Evolutionary conservation across 1,139 yeast species (phyloP).

Genomic region (Candida dubliniensis): DNA sequence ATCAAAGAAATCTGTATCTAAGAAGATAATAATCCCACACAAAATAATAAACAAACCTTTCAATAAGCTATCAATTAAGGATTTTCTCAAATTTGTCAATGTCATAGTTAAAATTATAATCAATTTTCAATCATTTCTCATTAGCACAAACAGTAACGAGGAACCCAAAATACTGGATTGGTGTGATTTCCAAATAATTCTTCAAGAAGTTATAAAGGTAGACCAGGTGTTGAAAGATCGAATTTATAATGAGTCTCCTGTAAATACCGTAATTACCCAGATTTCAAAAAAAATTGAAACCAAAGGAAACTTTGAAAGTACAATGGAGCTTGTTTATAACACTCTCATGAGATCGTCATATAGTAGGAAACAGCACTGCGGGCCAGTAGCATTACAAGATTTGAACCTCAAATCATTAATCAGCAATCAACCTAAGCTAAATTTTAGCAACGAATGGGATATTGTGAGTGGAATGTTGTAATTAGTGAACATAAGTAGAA

Average conservation of each 20-base stretch:
- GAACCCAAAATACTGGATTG: slow-evolving; percentile 11
- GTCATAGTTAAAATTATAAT: slow-evolving; percentile 38
- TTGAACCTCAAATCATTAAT: slow-evolving; percentile 25
- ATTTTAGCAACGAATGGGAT: slow-evolving; percentile 40
- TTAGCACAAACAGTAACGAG: slow-evolving; percentile 8
- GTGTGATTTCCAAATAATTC: slow-evolving; percentile 14
- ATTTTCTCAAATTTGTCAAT: slow-evolving; percentile 38
- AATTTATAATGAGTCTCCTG: background rate
- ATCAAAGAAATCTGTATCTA: slow-evolving; percentile 5
- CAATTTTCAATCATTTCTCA: slow-evolving; percentile 36
- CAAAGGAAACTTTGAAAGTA: slow-evolving; percentile 10
- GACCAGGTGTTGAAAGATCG: slow-evolving; percentile 6
- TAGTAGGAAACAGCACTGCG: slow-evolving; percentile 8
- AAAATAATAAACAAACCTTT: slow-evolving; percentile 45
- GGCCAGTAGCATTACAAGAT: slow-evolving; percentile 20
- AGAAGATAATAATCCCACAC: slow-evolving; percentile 43
- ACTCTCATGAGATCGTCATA: slow-evolving; percentile 18
- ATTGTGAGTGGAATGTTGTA: slow-evolving; percentile 34
- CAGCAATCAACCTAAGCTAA: slow-evolving; percentile 29
- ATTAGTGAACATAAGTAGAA: background rate
- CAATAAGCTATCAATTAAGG: slow-evolving; percentile 38
- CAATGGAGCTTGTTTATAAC: slow-evolving; percentile 31
- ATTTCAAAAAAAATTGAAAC: slow-evolving; percentile 1
- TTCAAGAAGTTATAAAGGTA: slow-evolving; percentile 7
- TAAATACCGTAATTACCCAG: background rate